Base-by-base conservation (phyloP, 345 rosid genomes). In the Passiflora organensis region DNA sequence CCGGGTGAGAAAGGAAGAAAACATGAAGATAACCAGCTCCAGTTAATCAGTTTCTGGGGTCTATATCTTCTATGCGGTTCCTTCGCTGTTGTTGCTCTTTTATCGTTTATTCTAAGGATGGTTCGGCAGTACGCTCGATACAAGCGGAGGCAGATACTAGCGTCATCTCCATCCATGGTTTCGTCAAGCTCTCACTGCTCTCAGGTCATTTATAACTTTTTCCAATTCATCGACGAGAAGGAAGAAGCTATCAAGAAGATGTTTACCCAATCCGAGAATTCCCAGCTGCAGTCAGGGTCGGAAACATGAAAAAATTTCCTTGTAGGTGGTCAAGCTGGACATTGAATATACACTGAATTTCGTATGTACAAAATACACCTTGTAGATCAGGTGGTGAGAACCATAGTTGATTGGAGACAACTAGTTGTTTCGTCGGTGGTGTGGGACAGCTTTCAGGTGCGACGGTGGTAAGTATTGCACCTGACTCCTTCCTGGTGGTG, bases 161-260 rank as follows among this genome's bases (percentile, higher is more conserved):
- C 13, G 18, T 55, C 60, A 6, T 23, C 66, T 2, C 32, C 79
- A 17, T 61, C 76, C 14, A 4, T 32, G 2, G 23, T 38, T 23
- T 61, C 80, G 56, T 20, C 78, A 22, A 42, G 42, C 1, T 48
- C 64, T 18, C 54, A 53, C 47, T 79, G 75, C 25, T 64, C 79
- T 48, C 69, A 74, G 21, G 67, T 72, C 55, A 18, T 82, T 49
- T 72, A 12, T 38, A 74, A 68, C 68, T 89, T 89, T 47, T 68
- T 86, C 10, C 61, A 84, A 59, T 86, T 89, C 66, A 72, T 86
- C 17, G 95, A 89, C 45, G 77, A 86, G 86, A 89, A 77, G 63
- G 97, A 86, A 74, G 97, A 84, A 63, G 88, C 83, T 51, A 79
- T 78, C 77, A 84, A 82, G 82, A 80, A 71, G 66, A 66, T 79